Base-by-base conservation (phyloP, 331 rosid species). In the Pyrus hybrid region DNA sequence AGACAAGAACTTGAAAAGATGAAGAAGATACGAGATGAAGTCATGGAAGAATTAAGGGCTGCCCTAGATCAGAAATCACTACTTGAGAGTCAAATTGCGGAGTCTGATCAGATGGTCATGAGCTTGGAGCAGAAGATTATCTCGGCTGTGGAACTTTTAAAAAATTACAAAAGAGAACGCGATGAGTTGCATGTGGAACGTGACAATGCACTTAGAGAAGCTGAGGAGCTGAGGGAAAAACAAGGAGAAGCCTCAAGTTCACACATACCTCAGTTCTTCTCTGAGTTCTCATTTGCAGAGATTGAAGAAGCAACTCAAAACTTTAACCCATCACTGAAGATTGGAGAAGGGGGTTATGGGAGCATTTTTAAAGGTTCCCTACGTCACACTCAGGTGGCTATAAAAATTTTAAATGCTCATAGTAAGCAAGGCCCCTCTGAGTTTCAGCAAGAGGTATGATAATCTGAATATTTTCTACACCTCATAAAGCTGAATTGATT, bases 291-390 rank as follows among this genome's bases (percentile, higher is more conserved):
- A 20, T 87, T 81, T 75, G 22, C 32, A 25, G 97, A 94, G 83
- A 85, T 94, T 65, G 76, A 81, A 75, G 88, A 92, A 85, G 95
- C 97, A 26, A 94, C 96, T 51, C 49, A 14, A 43, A 80, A 85
- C 79, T 94, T 92, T 33, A 25, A 90, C 79, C 83, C 80, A 5
- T 85, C 90, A 26, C 70, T 80, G 20, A 92, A 88, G 92, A 92
- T 94, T 21, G 99, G 99, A 71, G 96, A 94, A 80, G 99, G 97
- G 7, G 96, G 99, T 45, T 92, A 92, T 70, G 99, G 99, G 82
- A 90, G 82, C 49, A 85, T 94, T 62, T 90, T 77, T 63, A 87
- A 74, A 84, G 99, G 91, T 57, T 22, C 71, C 73, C 41, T 94
- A 77, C 93, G 91, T 43, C 92, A 88, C 78, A 90, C 96, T 1